Conservation (phyloP, 1,139 yeast species). For the Protomyces lactucae-debilis region DNA sequence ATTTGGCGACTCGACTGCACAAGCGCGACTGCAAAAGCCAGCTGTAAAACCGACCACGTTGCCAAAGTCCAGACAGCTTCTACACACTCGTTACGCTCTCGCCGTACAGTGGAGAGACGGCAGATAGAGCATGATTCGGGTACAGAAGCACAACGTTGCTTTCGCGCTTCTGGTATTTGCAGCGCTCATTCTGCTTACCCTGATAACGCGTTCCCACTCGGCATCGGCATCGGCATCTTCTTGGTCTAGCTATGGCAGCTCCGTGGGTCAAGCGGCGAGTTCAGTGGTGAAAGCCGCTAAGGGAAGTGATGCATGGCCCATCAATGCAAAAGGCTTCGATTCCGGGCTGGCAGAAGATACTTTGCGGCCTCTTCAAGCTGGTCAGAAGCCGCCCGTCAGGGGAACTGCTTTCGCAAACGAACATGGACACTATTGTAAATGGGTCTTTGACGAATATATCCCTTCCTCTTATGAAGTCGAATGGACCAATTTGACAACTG, state of each 20-base stretch:
- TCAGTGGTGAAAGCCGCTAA: background rate
- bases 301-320: background rate
- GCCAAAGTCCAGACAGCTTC: no score
- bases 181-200: no score
- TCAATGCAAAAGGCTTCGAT: background rate
- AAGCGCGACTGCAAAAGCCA: no score
- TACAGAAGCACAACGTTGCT: no score
- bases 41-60: no score
- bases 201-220: no score
- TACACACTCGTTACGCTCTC: no score
- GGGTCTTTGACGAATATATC: conserved; percentile 13
- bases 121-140: no score
- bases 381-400: background rate
- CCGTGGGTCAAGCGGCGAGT: background rate
- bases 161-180: no score
- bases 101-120: no score
- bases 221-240: no score
- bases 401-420: background rate
- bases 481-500: conserved; percentile 3
- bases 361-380: background rate
- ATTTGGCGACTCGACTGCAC: no score
- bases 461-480: conserved; percentile 7
- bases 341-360: background rate
- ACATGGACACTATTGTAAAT: background rate
- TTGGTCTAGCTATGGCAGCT: background rate